phyloP scores from a whole-genome alignment of 495 filamentous ascomycete species.

The Bacidia rubella region DNA sequence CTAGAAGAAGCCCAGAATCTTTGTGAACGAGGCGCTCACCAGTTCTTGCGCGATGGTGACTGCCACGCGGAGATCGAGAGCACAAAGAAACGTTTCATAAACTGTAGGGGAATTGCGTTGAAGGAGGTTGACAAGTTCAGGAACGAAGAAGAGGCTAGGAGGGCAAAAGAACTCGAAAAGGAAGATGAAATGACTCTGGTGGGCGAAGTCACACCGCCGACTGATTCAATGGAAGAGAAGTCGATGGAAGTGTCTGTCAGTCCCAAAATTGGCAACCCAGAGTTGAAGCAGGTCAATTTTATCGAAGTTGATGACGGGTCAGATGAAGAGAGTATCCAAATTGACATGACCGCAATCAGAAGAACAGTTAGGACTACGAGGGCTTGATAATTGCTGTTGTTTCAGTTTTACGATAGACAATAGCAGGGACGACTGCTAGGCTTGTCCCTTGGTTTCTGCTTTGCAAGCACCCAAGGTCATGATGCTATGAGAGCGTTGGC shows the following conservation, averaged over 20 bases:
- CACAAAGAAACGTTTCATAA: slow-evolving; percentile 43
- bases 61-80: slow-evolving; percentile 59
- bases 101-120: slow-evolving; percentile 27
- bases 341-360: slow-evolving; percentile 17
- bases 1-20: slow-evolving; percentile 66
- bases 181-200: slow-evolving; percentile 4
- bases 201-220: background rate
- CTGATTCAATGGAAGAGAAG: background rate
- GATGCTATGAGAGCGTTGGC: background rate
- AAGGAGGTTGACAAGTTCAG: slow-evolving; percentile 30
- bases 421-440: no score
- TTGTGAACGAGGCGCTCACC: slow-evolving; percentile 75
- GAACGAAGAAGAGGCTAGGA: slow-evolving; percentile 24
- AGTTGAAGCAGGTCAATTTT: slow-evolving; percentile 11
- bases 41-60: slow-evolving; percentile 72
- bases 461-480: background rate
- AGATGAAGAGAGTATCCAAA: slow-evolving; percentile 17
- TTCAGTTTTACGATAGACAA: no score
- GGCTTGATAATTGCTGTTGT: background rate
- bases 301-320: slow-evolving; percentile 19
- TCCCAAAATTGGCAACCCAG: slow-evolving; percentile 4
- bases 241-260: background rate
- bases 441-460: no score
- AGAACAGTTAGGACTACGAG: slow-evolving; percentile 14
- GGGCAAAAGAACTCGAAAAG: slow-evolving; percentile 17